Evolutionary conservation across 2,329 filamentous ascomycete genomes (phyloP), one percentile per base, ranked within the genome.

Genomic region (Penicillium brasilianum): DNA sequence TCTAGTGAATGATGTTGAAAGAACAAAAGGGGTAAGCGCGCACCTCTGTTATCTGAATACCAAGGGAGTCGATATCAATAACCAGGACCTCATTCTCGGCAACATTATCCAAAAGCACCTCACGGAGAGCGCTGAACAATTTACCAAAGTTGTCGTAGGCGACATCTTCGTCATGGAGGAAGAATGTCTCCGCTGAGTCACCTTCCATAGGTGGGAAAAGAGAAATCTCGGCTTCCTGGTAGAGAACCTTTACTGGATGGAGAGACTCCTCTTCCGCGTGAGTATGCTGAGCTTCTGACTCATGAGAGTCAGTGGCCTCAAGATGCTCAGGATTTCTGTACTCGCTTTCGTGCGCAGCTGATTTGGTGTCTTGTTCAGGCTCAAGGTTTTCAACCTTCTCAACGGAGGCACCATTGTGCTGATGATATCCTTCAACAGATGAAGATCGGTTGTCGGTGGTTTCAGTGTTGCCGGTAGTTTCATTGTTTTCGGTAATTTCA

Each of bases 11-110:
- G n/a, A 43, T 9, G 16, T 34, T 55, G 13, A 8, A 34, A 36
- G 1, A 18, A 2, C 10, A 18, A 39, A 22, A 9, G 14, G 50
- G 32, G 16, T 4, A 5, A 14, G n/a, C n/a, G n/a, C 82, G 76
- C 74, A 87, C 86, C 78, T 89, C 87, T 68, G 79, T 81, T 68
- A 87, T 75, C 67, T 84, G 80, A 58, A 88, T 76, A 66, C 81
- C 83, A 59, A 89, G 74, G 14, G 80, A 77, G 41, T 85, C 82
- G 62, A 88, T 79, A 59, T 82, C 78, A 58, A 89, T 75, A 55
- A 83, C 79, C 59, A 89, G 74, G 65, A 88, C 84, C 66, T 87
- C 84, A 53, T 86, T 83, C 55, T 84, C 79, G 34, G 79, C 76
- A 48, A 90, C 77, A 66, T 83, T 82, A 16, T 85, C 82, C 60